These are phyloP conservation scores for Fusarium albidum DNA, from an alignment of 2,329 filamentous ascomycete species.

Conservation along the genomic window DNA sequence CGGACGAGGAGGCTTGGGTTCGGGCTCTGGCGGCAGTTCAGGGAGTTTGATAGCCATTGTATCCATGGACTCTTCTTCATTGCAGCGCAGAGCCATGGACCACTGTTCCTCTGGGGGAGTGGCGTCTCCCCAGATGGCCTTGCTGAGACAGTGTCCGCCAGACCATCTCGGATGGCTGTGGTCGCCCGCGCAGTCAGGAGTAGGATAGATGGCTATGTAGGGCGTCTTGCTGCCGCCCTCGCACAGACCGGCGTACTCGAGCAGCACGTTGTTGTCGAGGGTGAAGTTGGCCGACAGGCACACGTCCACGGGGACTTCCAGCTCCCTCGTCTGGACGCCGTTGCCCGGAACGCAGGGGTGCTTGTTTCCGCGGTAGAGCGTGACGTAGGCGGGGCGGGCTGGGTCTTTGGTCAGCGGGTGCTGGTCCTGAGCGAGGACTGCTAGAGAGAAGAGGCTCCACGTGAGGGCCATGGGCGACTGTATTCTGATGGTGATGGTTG, in stretches of 20 bases:
- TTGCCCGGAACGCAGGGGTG: slow-evolving; percentile 1
- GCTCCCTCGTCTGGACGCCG: not conserved
- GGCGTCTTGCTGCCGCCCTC: slow-evolving; percentile 1
- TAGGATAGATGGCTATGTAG: slow-evolving; percentile 10
- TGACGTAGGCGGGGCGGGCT: slow-evolving; percentile 2
- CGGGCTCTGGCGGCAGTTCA: not conserved
- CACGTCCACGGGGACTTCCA: slow-evolving; percentile 10
- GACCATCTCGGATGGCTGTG: slow-evolving; percentile 11
- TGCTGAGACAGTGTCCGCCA: slow-evolving; percentile 17
- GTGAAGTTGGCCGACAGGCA: slow-evolving; percentile 24
- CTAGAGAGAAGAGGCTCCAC: not conserved
- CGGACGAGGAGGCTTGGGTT: not conserved
- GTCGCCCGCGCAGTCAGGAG: slow-evolving; percentile 4
- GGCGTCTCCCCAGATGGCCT: slow-evolving; percentile 6
- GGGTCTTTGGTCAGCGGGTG: not conserved
- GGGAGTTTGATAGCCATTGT: slow-evolving; percentile 4
- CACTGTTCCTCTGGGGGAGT: not conserved
- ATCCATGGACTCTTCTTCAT: not conserved
- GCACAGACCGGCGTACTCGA: slow-evolving; percentile 10
- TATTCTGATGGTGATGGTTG: no score
- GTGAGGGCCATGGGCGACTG: no score
- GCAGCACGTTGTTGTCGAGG: slow-evolving; percentile 8
- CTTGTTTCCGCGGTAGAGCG: not conserved
- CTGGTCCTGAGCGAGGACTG: not conserved
- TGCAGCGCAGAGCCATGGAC: slow-evolving; percentile 19